Evolutionary conservation across 192 early-diverging fungal genomes (phyloP).

Genomic region (Powellomyces hirtus): DNA sequence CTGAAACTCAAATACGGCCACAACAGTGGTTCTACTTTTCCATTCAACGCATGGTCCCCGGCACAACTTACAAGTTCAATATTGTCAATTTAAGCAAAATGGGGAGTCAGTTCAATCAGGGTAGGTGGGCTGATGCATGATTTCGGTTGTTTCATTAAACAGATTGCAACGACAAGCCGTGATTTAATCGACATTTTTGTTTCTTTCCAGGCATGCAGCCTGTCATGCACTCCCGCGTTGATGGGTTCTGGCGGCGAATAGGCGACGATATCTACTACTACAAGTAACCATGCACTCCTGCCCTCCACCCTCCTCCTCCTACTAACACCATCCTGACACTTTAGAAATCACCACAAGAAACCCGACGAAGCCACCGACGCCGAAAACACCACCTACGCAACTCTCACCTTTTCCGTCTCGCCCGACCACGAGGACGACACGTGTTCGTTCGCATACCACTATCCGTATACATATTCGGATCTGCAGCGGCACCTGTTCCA

Average conservation of each 20-base stretch:
- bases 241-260: constrained; percentile 41
- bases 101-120: constrained; percentile 50
- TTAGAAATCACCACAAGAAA: constrained; percentile 47
- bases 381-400: constrained; percentile 38
- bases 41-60: constrained; percentile 29
- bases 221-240: constrained; percentile 44
- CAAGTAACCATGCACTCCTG: constrained; percentile 28
- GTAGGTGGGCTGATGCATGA: constrained; percentile 3
- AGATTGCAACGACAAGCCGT: background rate
- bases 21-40: constrained; percentile 59
- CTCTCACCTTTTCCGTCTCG: constrained; percentile 39
- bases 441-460: constrained; percentile 52
- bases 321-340: background rate
- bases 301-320: background rate
- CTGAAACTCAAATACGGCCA: too few relatives aligned
- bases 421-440: constrained; percentile 31
- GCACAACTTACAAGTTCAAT: constrained; percentile 47
- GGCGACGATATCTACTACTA: constrained; percentile 51
- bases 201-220: constrained; percentile 53
- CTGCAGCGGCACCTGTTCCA: constrained; percentile 32
- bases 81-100: constrained; percentile 57
- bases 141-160: background rate
- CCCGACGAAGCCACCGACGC: constrained; percentile 10
- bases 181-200: background rate
- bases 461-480: constrained; percentile 55